Evolutionary conservation across 139 green algal species (phyloP), one percentile per base, ranked within the genome.

Genomic region (Tetratostichococcus sp.): DNA sequence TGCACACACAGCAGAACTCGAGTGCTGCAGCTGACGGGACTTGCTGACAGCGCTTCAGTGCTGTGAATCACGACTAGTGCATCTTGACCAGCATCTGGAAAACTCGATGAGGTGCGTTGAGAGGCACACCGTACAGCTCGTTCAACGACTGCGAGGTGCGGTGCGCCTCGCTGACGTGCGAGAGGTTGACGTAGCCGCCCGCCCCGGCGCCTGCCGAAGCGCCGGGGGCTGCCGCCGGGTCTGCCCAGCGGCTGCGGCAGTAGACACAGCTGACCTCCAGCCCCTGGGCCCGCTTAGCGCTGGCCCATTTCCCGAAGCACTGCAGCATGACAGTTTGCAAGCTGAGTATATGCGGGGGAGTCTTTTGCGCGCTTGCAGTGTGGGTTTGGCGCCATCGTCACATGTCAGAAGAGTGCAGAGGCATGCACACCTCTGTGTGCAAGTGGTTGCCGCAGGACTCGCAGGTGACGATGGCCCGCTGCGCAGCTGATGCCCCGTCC

Each of bases 141-240:
- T 71, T 35, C 67, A 84, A 66, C 30, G 70, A 78, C 14, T 75
- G 34, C 16, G 50, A 70, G 16, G 35, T 30, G 25, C 67, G 39
- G 31, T 84, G 70, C 4, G 35, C 70, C 16, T 71, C 65, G 58
- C 58, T 72, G 58, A 65, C 68, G 71, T 79, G 79, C 32, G 79
- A 75, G 32, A 81, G 79, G 43, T 84, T 84, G 26, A 84, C 28
- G 72, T 81, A 84, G 16, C 34, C 58, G 33, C 34, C 65, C 17
- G 17, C 50, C 17, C 14, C 50, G 19, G 17, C 50, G 19, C 39
- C 39, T 50, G 14, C 17, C 11, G 11, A 4, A 25, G 50, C 50
- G 50, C 17, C 50, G 4, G 50, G 11, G 19, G 50, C 8, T 11
- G 11, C 50, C 50, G 50, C 11, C 2, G 50, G 14, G 14, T n/a